Evolutionary conservation across 345 rosid species (phyloP), one percentile per base, ranked within the genome.

Genomic region (Reutealis trisperma): DNA sequence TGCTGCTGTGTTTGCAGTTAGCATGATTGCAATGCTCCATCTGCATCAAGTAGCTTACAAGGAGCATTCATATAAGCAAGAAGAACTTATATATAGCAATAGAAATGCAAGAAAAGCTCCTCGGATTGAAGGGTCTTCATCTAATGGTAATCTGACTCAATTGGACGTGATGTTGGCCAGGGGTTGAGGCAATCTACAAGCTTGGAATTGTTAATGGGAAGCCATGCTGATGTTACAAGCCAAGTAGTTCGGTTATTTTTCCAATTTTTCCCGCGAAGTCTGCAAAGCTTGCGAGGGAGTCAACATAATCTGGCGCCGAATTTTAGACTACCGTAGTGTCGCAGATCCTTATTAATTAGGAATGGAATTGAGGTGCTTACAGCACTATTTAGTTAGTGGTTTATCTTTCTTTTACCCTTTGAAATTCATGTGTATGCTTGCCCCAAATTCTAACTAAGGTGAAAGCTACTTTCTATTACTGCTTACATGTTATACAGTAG

Each of bases 141-240:
- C 88, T 52, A 73, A 69, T 34, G 73, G 57, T 75, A 70, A 34
- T 71, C 71, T 84, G 74, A 83, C 87, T 79, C 90, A 79, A 44
- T 79, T 93, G 85, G 93, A 93, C 84, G 99, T 92, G 77, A 83
- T 84, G 86, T 81, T 84, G 79, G 97, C 97, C 59, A 88, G 91
- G 76, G 98, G 98, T 78, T 96, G 76, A 87, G 78, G 76, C 64
- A 21, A 71, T 69, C 10, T 25, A 49, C 22, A 63, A 62, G 72
- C 34, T 57, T 32, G 55, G 62, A 60, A 45, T 75, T 52, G 45
- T 58, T 9, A 62, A 27, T 24, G 44, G 70, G 76, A 62, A 60
- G 30, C 41, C 49, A 32, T 57, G 34, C 10, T 24, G 52, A 70
- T 32, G 25, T 71, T 45, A 18, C 45, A 22, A 21, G 45, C 47